Evolutionary conservation across 2,329 filamentous ascomycete genomes (phyloP).

Genomic region (Trichoderma polysporum): DNA sequence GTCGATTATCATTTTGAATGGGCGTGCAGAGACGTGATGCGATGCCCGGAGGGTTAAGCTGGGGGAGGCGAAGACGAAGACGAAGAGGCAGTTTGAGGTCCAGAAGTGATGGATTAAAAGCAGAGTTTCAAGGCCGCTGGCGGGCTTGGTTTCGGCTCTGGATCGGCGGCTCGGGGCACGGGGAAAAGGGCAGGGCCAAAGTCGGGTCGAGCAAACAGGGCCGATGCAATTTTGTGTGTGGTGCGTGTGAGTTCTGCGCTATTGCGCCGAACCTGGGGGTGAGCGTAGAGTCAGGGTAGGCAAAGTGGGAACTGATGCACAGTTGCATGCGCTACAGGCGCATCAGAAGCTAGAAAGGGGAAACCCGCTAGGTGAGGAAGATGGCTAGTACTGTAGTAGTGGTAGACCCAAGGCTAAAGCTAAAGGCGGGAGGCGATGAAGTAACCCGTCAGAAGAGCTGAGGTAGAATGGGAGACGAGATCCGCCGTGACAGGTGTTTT

Average conservation of each 20-base stretch:
- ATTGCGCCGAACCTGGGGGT: slow-evolving; percentile 18
- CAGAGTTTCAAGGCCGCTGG: slow-evolving; percentile 15
- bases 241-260: slow-evolving; percentile 3
- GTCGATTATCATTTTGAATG: slow-evolving; percentile 70
- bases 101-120: slow-evolving; percentile 17
- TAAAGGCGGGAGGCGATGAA: slow-evolving; percentile 7
- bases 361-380: slow-evolving; percentile 3
- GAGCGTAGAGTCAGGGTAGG: neutral
- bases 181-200: slow-evolving; percentile 18
- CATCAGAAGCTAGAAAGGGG: slow-evolving; percentile 17
- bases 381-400: neutral
- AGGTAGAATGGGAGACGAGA: neutral
- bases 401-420: neutral
- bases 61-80: neutral
- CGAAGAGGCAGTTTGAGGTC: neutral
- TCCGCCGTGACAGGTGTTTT: neutral
- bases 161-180: slow-evolving; percentile 21
- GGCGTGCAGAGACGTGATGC: neutral
- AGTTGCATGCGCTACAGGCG: slow-evolving; percentile 20
- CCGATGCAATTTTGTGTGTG: slow-evolving; percentile 18
- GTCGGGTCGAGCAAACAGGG: slow-evolving; percentile 1
- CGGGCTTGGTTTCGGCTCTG: slow-evolving; percentile 17
- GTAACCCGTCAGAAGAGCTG: neutral
- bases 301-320: slow-evolving; percentile 12
- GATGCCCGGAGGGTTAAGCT: neutral